phyloP scores from a whole-genome alignment of 2,329 filamentous ascomycete species.

The Fusarium sublunatum region DNA sequence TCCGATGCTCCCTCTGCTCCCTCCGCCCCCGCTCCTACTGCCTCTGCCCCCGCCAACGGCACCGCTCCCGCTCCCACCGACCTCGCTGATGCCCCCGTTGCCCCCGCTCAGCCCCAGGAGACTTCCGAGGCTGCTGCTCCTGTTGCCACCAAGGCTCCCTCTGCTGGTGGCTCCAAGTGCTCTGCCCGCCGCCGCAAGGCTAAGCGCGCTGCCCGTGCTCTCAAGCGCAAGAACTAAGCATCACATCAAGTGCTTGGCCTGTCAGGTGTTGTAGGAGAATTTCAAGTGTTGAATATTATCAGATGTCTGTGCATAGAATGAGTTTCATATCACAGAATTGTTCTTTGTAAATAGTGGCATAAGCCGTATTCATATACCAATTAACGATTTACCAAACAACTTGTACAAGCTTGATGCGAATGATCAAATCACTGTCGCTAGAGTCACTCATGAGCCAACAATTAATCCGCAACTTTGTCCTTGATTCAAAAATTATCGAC shows the following conservation, averaged over 20 bases:
- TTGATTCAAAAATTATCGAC: constrained; percentile 38
- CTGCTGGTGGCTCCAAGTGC: constrained; percentile 13
- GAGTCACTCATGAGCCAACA: neutral
- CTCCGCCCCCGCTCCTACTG: constrained; percentile 21
- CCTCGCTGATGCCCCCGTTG: constrained; percentile 5
- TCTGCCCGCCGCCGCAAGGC: constrained; percentile 33
- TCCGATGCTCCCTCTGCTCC: constrained; percentile 19
- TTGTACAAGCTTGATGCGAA: neutral
- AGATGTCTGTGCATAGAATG: constrained; percentile 26
- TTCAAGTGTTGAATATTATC: constrained; percentile 9
- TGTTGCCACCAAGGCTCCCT: constrained; percentile 32
- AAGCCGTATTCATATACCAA: constrained; percentile 8
- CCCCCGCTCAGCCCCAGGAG: constrained; percentile 9
- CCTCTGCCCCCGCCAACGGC: constrained; percentile 17
- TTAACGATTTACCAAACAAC: constrained; percentile 1
- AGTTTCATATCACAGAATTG: constrained; percentile 16
- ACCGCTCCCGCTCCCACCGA: constrained; percentile 8
- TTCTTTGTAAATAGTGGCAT: constrained; percentile 45
- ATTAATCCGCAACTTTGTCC: constrained; percentile 17
- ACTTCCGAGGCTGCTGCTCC: constrained; percentile 9
- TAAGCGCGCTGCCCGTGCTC: constrained; percentile 31
- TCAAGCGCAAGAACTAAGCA: constrained; percentile 8
- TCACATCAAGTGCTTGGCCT: neutral
- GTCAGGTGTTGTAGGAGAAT: neutral
- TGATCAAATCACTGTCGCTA: neutral